Conservation (phyloP, 352 stramenopile species). For the Phytophthora brassicae region DNA sequence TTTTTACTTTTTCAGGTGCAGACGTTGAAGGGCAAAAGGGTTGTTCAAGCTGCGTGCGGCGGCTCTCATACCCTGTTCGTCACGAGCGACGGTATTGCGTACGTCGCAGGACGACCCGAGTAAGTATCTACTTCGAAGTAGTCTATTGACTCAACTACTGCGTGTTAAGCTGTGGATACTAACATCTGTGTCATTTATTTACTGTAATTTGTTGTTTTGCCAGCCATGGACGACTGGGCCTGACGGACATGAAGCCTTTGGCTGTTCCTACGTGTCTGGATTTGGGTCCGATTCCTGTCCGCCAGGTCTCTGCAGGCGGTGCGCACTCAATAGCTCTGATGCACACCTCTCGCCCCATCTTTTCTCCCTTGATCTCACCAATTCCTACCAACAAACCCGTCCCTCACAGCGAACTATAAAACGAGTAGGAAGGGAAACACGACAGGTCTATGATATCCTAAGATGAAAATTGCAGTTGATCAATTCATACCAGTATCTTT, state of each 20-base stretch:
- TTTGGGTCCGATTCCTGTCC: slow-evolving; percentile 56
- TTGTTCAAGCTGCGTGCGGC: slow-evolving; percentile 79
- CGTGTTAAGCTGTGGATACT: background rate
- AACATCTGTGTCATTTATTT: slow-evolving; percentile 1
- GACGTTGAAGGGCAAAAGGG: slow-evolving; percentile 53
- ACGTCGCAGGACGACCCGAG: slow-evolving; percentile 82
- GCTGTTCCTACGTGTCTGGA: slow-evolving; percentile 55
- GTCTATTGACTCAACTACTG: too few relatives aligned
- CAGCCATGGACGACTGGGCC: slow-evolving; percentile 72
- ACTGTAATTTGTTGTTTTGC: slow-evolving; percentile 1
- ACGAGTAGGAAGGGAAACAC: too few relatives aligned
- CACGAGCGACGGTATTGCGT: slow-evolving; percentile 81
- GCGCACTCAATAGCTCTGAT: slow-evolving; percentile 76
- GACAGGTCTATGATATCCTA: too few relatives aligned
- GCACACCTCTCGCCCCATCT: slow-evolving; percentile 55
- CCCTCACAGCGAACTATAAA: slow-evolving; percentile 29
- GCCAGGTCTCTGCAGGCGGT: slow-evolving; percentile 70
- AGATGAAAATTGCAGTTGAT: too few relatives aligned
- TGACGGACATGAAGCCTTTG: slow-evolving; percentile 55
- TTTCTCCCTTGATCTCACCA: slow-evolving; percentile 66
- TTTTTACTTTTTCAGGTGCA: slow-evolving; percentile 42
- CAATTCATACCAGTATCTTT: too few relatives aligned
- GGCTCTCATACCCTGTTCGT: slow-evolving; percentile 88
- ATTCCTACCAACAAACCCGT: slow-evolving; percentile 31
- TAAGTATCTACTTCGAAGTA: slow-evolving; percentile 44